A percentile compares a stretch with the other conserved stretches of the same genome.
Conservation (phyloP, 495 filamentous ascomycete species). For the Podospora australis region DNA sequence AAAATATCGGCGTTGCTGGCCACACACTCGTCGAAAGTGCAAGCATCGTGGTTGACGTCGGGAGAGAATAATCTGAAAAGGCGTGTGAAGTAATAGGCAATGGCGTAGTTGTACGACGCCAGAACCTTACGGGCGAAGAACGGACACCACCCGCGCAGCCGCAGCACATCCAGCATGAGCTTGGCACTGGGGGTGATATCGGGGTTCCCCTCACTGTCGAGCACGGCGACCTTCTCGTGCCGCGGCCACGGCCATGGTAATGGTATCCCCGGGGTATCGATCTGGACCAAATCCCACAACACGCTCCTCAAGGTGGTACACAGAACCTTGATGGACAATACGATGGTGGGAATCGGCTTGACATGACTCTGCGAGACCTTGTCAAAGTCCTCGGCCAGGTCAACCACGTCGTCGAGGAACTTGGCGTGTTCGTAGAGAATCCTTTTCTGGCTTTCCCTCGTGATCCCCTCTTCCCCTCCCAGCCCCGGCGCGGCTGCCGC, state of each 20-base stretch:
- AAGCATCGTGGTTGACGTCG: conserved; percentile 7
- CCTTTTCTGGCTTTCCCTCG: conserved; percentile 3
- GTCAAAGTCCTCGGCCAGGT: conserved; percentile 20
- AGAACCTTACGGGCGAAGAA: conserved; percentile 15
- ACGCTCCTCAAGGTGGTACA: conserved; percentile 14
- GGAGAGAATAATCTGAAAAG: conserved; percentile 11
- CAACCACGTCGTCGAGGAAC: conserved; percentile 17
- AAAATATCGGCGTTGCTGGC: conserved; percentile 16
- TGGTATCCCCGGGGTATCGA: conserved; percentile 7
- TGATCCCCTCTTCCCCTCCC: neutral
- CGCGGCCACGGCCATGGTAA: conserved; percentile 14
- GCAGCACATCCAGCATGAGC: conserved; percentile 17
- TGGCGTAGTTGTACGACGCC: conserved; percentile 14
- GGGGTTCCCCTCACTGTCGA: conserved; percentile 4
- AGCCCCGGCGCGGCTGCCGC: neutral
- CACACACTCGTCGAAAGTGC: conserved; percentile 17
- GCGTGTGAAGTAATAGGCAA: conserved; percentile 19
- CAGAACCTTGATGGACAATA: conserved; percentile 22
- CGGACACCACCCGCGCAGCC: conserved; percentile 19
- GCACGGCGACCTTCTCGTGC: conserved; percentile 9
- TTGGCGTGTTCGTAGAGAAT: conserved; percentile 12
- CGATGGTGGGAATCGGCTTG: conserved; percentile 17
- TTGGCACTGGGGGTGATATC: conserved; percentile 13
- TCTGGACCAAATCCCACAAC: conserved; percentile 13
- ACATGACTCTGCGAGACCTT: conserved; percentile 18